phyloP scores from a whole-genome alignment of 805 yeast genomes.

The Pichia sporocuriosa region DNA sequence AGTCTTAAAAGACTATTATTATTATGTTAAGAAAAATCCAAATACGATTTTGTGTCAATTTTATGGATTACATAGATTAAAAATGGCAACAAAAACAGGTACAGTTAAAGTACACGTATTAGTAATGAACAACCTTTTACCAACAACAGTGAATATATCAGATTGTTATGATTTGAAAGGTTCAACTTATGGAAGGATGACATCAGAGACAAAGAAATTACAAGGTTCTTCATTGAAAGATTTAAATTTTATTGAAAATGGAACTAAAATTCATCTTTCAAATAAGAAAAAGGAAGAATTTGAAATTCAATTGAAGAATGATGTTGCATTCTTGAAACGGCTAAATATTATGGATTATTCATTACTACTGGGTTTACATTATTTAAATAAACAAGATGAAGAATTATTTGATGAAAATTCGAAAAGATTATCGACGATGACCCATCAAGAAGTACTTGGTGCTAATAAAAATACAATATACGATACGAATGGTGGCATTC shows the following conservation, averaged over 20 bases:
- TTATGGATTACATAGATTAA: constrained; percentile 90
- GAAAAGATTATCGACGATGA: constrained; percentile 19
- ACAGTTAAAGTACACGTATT: constrained; percentile 80
- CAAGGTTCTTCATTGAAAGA: constrained; percentile 64
- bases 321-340: constrained; percentile 63
- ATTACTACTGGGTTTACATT: constrained; percentile 80
- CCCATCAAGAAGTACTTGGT: constrained; percentile 13
- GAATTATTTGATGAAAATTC: constrained; percentile 18
- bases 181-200: constrained; percentile 75
- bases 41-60: constrained; percentile 90
- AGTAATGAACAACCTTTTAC: constrained; percentile 95
- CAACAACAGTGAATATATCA: constrained; percentile 85
- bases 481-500: constrained; percentile 66
- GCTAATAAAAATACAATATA: constrained; percentile 13
- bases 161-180: constrained; percentile 89
- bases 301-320: constrained; percentile 63
- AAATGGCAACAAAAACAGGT: constrained; percentile 61
- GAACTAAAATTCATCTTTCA: constrained; percentile 65
- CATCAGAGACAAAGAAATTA: constrained; percentile 29
- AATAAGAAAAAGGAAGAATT: constrained; percentile 57
- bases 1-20: constrained; percentile 68
- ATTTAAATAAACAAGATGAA: constrained; percentile 49
- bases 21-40: constrained; percentile 77
- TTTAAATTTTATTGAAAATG: constrained; percentile 73
- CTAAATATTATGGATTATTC: constrained; percentile 96